A percentile compares a stretch with the other conserved stretches of the same genome.
Evolutionary conservation across 345 rosid genomes (phyloP).

Genomic region (Gynandropsis gynandra): DNA sequence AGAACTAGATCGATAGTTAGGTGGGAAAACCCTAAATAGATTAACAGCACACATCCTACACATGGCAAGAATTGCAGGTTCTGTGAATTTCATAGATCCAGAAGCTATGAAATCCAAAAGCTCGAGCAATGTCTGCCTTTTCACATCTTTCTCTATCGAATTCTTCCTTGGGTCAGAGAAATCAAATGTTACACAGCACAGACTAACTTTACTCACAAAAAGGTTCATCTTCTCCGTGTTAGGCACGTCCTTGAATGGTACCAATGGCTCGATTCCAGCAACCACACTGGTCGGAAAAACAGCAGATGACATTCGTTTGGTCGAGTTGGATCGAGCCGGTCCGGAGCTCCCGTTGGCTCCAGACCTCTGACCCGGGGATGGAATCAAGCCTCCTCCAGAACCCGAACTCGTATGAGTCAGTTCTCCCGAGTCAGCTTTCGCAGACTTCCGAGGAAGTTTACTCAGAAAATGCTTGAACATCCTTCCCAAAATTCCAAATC

Average conservation of each 20-base stretch:
- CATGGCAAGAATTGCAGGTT: constrained; percentile 67
- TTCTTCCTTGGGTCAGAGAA: constrained; percentile 64
- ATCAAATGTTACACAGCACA: constrained; percentile 86
- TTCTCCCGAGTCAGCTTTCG: constrained; percentile 46
- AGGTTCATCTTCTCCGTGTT: constrained; percentile 65
- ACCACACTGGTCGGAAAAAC: constrained; percentile 73
- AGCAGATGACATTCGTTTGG: constrained; percentile 59
- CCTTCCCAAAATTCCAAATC: constrained; percentile 9
- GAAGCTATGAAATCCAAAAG: constrained; percentile 65
- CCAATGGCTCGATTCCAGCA: constrained; percentile 76
- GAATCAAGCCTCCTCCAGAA: constrained; percentile 11
- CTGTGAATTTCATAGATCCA: constrained; percentile 56
- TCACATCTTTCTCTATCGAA: constrained; percentile 70
- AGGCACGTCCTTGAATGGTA: constrained; percentile 73
- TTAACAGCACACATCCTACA: constrained; percentile 87
- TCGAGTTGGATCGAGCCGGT: constrained; percentile 34
- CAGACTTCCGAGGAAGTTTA: constrained; percentile 61
- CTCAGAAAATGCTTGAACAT: constrained; percentile 75
- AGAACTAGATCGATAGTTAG: constrained; percentile 44
- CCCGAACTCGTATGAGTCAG: constrained; percentile 33
- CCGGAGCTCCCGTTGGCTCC: constrained; percentile 27
- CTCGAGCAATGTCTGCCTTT: constrained; percentile 67
- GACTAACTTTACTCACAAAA: constrained; percentile 78
- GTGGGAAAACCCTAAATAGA: constrained; percentile 69
- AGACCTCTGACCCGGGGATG: constrained; percentile 34